Conservation (phyloP, 306 rosid species). For the Potentilla sterilis region DNA sequence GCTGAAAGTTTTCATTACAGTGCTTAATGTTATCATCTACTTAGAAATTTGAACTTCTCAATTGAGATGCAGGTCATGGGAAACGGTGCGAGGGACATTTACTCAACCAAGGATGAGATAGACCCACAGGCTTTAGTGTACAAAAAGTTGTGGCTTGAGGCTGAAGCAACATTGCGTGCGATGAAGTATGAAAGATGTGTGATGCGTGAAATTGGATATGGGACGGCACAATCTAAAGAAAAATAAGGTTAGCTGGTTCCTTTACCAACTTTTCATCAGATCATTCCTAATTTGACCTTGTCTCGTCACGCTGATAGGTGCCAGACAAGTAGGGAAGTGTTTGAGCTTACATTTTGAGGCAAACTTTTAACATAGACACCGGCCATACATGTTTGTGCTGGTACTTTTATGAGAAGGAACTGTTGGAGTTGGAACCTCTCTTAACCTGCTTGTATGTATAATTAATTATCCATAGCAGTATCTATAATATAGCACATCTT, state of each 20-base stretch:
- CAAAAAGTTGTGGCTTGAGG: slow-evolving; percentile 58
- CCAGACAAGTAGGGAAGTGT: neutral
- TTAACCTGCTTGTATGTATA: neutral
- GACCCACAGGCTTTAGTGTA: slow-evolving; percentile 43
- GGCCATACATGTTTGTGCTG: neutral
- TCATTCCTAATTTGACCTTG: slow-evolving; percentile 7
- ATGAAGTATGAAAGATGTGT: slow-evolving; percentile 41
- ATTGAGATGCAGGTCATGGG: slow-evolving; percentile 40
- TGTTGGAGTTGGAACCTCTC: slow-evolving; percentile 4
- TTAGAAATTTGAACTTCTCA: slow-evolving; percentile 16
- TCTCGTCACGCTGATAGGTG: slow-evolving; percentile 14
- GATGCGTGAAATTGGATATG: slow-evolving; percentile 45
- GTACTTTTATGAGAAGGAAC: neutral
- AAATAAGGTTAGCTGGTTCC: slow-evolving; percentile 34
- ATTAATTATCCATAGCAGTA: neutral
- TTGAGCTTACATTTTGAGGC: neutral
- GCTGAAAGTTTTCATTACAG: slow-evolving; percentile 11
- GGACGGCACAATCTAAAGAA: slow-evolving; percentile 31
- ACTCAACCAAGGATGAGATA: slow-evolving; percentile 37
- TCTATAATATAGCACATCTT: neutral
- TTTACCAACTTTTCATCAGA: slow-evolving; percentile 4
- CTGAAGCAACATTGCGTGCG: slow-evolving; percentile 56
- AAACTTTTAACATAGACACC: neutral
- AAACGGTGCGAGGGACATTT: slow-evolving; percentile 34
- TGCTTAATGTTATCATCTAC: neutral